Conservation (phyloP, 148 eudicot species). For the Rhododendron simsii region DNA sequence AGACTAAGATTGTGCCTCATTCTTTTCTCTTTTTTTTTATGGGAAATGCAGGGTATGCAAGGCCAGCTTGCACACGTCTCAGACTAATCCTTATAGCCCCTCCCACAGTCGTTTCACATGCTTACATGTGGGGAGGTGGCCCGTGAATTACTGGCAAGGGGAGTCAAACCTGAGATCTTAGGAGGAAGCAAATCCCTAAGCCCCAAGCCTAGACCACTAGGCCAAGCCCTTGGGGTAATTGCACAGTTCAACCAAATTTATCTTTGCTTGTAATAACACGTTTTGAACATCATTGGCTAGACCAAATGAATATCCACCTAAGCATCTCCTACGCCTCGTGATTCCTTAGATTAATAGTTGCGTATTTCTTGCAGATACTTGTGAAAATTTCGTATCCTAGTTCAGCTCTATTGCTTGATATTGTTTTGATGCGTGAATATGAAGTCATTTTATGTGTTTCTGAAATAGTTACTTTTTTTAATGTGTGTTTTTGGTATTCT, state of each 20-base stretch:
- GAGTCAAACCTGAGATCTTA: background rate
- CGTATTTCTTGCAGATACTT: background rate
- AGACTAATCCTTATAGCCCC: background rate
- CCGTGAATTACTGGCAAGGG: background rate
- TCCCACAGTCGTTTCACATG: background rate
- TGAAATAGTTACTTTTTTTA: background rate
- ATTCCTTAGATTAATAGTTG: background rate
- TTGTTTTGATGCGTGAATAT: background rate
- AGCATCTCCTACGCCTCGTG: background rate
- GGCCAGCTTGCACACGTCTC: background rate
- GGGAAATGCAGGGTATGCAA: background rate
- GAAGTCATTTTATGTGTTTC: background rate
- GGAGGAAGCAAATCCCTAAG: background rate
- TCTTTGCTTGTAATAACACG: background rate
- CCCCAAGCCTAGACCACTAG: background rate
- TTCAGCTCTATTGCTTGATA: background rate
- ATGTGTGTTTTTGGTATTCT: slow-evolving; percentile 18
- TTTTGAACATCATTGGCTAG: background rate
- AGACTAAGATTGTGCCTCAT: background rate
- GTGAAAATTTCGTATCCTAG: background rate
- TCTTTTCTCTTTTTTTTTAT: background rate
- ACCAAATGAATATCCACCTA: background rate
- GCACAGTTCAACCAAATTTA: background rate
- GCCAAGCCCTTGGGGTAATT: background rate
- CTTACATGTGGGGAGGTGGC: background rate